Evolutionary conservation across 192 early-diverging fungal genomes (phyloP).

Genomic region (Coemansia sp.): DNA sequence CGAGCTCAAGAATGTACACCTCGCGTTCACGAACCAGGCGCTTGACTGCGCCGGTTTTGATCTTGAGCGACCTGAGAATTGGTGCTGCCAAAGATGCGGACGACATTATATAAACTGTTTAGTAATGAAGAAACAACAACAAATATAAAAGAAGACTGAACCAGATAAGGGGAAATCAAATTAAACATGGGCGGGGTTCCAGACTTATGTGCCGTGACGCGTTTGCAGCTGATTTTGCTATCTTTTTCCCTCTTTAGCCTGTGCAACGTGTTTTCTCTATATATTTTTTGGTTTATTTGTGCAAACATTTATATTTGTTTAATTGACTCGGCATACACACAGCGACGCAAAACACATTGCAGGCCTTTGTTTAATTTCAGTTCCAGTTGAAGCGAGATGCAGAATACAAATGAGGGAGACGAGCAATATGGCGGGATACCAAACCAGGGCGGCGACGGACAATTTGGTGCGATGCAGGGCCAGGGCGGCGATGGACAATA

Average conservation of each 20-base stretch:
- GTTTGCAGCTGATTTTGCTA: not conserved
- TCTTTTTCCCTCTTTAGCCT: not conserved
- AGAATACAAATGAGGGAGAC: conserved; percentile 19
- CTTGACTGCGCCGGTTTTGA: conserved; percentile 41
- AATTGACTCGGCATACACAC: not conserved
- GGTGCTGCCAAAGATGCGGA: conserved; percentile 1
- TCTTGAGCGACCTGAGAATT: conserved; percentile 33
- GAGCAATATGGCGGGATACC: conserved; percentile 17
- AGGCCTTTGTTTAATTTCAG: not conserved
- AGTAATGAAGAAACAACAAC: not conserved
- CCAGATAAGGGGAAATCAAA: conserved; percentile 7
- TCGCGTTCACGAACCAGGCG: conserved; percentile 41
- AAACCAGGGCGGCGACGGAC: conserved; percentile 6
- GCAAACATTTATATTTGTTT: not conserved
- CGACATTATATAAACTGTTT: not conserved
- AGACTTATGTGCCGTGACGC: not conserved
- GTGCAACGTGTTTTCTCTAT: conserved; percentile 1
- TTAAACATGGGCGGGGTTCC: not conserved
- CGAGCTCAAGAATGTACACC: conserved; percentile 25
- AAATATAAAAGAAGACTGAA: not conserved
- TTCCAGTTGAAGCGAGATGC: conserved; percentile 14
- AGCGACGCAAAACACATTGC: not conserved
- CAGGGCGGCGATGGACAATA: not conserved
- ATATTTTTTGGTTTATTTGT: not conserved
- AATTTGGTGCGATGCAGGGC: not conserved